Base-by-base conservation (phyloP, 805 yeast genomes). In the Dipodascus albidus region DNA sequence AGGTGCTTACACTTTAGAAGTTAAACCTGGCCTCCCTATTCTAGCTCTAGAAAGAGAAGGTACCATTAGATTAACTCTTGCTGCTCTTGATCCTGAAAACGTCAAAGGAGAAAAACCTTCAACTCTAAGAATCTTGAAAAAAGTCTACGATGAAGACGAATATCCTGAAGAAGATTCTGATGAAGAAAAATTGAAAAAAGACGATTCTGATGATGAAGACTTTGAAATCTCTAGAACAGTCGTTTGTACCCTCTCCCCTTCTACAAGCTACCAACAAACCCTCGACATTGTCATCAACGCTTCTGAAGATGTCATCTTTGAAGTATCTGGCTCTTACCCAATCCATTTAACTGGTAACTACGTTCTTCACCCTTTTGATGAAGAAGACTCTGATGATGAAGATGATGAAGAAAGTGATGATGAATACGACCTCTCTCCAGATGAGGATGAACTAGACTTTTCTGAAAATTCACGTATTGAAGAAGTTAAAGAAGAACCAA, bases 291-390 rank as follows among this genome's bases (percentile, higher is more conserved):
- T 95, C 65, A 85, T 93, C 65, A 79, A 84, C 53, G 96, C 98
- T 65, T 91, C 83, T 65, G 99, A 93, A 74, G 96, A 90, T 67
- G 88, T 93, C 57, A 82, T 77, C 75, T 93, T 93, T 66, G 95
- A 88, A 66, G 97, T 87, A 54, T 85, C 96, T 57, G 99, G 99
- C 67, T 88, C 97, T 23, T 91, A 89, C 76, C 85, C 95, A 60
- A 77, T 93, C 60, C 95, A 91, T 70, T 75, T 93, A 63, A 77
- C 87, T 61, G 99, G 99, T 76, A 91, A 93, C 83, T 89, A 84
- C 73, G 84, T 93, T 66, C 95, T 87, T 71, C 96, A 90, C 72
- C 97, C 98, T 70, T 87, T 82, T 64, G 96, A 90, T 65, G 84
- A 79, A 52, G 79, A 75, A 55, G 70, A 76, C 51, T 81, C 74